A percentile compares a stretch with the other conserved stretches of the same genome.
Evolutionary conservation across 2,329 filamentous ascomycete species (phyloP).

Genomic region (Tolypocladium tundrense): DNA sequence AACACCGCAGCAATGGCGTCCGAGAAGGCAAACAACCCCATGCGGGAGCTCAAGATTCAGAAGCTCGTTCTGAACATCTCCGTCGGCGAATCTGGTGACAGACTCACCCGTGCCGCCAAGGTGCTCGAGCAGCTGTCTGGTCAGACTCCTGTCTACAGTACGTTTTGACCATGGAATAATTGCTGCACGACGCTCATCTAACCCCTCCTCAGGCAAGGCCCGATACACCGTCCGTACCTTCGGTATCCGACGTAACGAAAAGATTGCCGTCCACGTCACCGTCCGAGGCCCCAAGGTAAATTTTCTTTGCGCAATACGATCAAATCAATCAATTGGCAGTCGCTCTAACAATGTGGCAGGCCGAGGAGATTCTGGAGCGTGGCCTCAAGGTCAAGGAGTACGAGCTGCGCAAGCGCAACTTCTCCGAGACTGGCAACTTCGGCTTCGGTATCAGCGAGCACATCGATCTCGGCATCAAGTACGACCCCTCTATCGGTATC

Average conservation of each 20-base stretch:
- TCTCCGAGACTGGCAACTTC: conserved; percentile 99
- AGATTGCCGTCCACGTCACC: conserved; percentile 98
- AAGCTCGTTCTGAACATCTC: conserved; percentile 99
- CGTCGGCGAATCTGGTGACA: conserved; percentile 99
- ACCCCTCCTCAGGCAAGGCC: conserved; percentile 68
- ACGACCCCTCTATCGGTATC: conserved; percentile 95
- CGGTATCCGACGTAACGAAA: conserved; percentile 99
- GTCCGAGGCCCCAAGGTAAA: conserved; percentile 80
- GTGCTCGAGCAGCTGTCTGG: conserved; percentile 98
- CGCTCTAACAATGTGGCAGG: conserved; percentile 36
- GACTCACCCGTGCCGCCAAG: conserved; percentile 98
- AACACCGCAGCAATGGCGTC: conserved; percentile 38
- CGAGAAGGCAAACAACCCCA: conserved; percentile 93
- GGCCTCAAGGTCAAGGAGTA: conserved; percentile 99
- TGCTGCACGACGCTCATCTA: conserved; percentile 6
- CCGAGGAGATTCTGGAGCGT: conserved; percentile 99
- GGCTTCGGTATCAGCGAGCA: conserved; percentile 99
- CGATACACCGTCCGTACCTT: conserved; percentile 99
- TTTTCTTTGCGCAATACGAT: neutral
- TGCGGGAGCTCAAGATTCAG: conserved; percentile 99
- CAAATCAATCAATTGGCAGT: neutral
- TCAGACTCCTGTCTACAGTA: conserved; percentile 99
- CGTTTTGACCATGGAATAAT: conserved; percentile 20
- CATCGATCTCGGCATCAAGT: conserved; percentile 99
- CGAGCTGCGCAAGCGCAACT: conserved; percentile 98